Conservation (phyloP, 805 yeast species). For the Lipomyces yamanashiensis region DNA sequence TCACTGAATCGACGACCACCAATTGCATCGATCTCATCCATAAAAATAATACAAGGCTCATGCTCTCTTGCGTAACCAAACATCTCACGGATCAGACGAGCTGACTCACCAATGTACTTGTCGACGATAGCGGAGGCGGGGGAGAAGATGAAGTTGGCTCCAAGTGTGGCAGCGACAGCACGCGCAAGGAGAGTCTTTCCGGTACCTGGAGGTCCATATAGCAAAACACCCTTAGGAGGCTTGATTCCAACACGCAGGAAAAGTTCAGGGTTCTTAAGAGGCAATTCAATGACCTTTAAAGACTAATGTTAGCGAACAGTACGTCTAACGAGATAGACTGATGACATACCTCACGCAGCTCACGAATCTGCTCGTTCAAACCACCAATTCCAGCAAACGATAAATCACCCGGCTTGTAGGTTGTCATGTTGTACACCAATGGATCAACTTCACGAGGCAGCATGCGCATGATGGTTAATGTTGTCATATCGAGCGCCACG, state of each 20-base stretch:
- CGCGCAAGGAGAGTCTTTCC: slow-evolving; percentile 96
- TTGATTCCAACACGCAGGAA: slow-evolving; percentile 95
- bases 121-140: slow-evolving; percentile 98
- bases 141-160: slow-evolving; percentile 96
- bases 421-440: slow-evolving; percentile 95
- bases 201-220: slow-evolving; percentile 99
- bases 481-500: slow-evolving; percentile 96
- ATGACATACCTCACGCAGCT: slow-evolving; percentile 71
- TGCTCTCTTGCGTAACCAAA: slow-evolving; percentile 97
- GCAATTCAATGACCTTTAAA: slow-evolving; percentile 84
- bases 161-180: slow-evolving; percentile 98
- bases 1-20: slow-evolving; percentile 98
- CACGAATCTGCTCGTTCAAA: slow-evolving; percentile 91
- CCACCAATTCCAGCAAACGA: slow-evolving; percentile 97
- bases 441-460: slow-evolving; percentile 99
- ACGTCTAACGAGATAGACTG: not conserved
- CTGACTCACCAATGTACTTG: slow-evolving; percentile 97
- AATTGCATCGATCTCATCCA: slow-evolving; percentile 99
- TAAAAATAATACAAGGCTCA: slow-evolving; percentile 96
- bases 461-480: slow-evolving; percentile 95
- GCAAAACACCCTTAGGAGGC: slow-evolving; percentile 97
- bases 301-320: not conserved
- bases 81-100: slow-evolving; percentile 96
- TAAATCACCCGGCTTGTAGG: slow-evolving; percentile 96
- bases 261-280: slow-evolving; percentile 94